Evolutionary conservation across 2,329 filamentous ascomycete species (phyloP).

Genomic region (Fusarium tuaranense): DNA sequence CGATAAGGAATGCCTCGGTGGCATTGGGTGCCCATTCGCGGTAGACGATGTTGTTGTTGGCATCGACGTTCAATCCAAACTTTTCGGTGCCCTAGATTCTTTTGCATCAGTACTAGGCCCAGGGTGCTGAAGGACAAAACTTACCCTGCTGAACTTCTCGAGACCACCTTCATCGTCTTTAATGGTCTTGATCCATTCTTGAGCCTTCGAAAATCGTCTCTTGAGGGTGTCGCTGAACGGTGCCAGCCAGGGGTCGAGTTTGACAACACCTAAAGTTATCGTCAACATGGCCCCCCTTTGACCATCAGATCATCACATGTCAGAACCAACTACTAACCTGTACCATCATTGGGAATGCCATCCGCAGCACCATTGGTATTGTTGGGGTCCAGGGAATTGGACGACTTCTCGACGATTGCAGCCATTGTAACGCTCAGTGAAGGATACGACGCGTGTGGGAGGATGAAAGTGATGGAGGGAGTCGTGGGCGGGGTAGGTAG

Average conservation of each 20-base stretch:
- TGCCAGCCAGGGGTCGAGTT: constrained; percentile 89
- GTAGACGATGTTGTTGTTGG: constrained; percentile 88
- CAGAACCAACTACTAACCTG: constrained; percentile 63
- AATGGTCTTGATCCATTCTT: constrained; percentile 89
- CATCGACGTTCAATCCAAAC: constrained; percentile 85
- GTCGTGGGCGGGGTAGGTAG: constrained; percentile 39
- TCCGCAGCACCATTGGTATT: constrained; percentile 55
- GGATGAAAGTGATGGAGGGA: constrained; percentile 36
- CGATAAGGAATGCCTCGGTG: constrained; percentile 84
- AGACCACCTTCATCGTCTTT: constrained; percentile 87
- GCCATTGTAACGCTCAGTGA: constrained; percentile 46
- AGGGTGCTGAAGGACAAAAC: constrained; percentile 32
- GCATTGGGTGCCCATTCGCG: constrained; percentile 98
- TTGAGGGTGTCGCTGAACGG: constrained; percentile 85
- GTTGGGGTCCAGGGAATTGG: constrained; percentile 57
- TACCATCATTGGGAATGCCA: constrained; percentile 75
- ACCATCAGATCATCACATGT: constrained; percentile 40
- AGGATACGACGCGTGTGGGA: constrained; percentile 25
- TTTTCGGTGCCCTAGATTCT: constrained; percentile 80
- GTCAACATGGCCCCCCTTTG: constrained; percentile 26
- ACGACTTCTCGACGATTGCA: constrained; percentile 51
- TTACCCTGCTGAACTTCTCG: constrained; percentile 88
- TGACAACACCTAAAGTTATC: constrained; percentile 75
- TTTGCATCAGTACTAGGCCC: constrained; percentile 10
- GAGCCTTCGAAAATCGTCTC: constrained; percentile 80